Base-by-base conservation (phyloP, 1,284 basidiomycete genomes). In the Phylloporus gajari region DNA sequence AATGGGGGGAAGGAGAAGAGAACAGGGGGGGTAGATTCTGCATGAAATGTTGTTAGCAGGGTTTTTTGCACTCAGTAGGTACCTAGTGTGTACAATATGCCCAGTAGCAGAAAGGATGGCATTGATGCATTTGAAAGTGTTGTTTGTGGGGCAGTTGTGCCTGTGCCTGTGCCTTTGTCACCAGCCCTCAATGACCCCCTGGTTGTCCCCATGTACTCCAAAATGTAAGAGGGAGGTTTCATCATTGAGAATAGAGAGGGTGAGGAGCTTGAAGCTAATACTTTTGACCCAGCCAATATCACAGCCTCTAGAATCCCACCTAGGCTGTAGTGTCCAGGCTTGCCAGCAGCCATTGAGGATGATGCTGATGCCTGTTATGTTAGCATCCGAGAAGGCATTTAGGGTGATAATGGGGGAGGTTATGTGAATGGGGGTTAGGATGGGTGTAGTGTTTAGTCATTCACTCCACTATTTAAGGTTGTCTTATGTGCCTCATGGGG, bases 161-260 rank as follows among this genome's bases (percentile, higher is more conserved):
- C n/a, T 86, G 21, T 73, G 35, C 68, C 85, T 85, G 1, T 79
- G 27, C 0, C 82, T 78, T 3, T 78, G 82, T 78, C 81, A 79
- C 86, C 83, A 87, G 0, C 83, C 85, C 70, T 87, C 80, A 23
- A 86, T 77, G 9, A 87, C 82, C 0, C 83, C 83, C 27, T 51
- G 61, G 75, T 86, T 87, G 78, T 87, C 84, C 0, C 85, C 79
- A 64, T 72, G 82, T n/a, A 83, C 68, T 17, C 72, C 74, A 76
- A 59, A 27, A 23, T 17, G 40, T 2, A 56, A 17, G 65, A 6
- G 12, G 21, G 23, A n/a, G 19, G 8, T n/a, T 2, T 3, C 48
- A 23, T 23, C 44, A 13, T 5, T 13, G 44, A 44, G 44, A 13
- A 44, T 44, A 5, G 44, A 12, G 19, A 53, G 51, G 5, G 83